Evolutionary conservation across 1,139 yeast species (phyloP), one percentile per base, ranked within the genome.

Genomic region (Scheffersomyces quercinus): DNA sequence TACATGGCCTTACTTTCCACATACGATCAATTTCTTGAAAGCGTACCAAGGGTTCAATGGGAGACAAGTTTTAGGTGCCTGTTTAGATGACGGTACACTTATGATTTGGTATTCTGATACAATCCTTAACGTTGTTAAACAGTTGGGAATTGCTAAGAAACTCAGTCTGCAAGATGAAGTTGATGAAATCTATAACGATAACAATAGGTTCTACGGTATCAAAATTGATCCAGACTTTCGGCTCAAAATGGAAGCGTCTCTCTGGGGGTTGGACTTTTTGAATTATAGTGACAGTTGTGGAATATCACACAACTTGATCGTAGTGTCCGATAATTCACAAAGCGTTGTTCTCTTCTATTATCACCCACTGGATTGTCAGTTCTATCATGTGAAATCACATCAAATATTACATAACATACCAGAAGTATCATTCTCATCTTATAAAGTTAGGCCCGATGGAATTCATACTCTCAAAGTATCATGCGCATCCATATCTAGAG

Each of bases 181-280:
- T 15, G 38, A 33, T 10, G 33, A 31, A 14, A 35, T 37, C n/a
- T 32, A 42, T 34, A 31, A 29, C 10, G 39, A 40, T 11, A 37
- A 29, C 15, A 48, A 42, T 26, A 41, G 53, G 11, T 52, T 54
- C 36, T 49, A 39, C 40, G 58, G 59, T 1, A 36, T 60, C n/a
- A 55, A 54, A 31, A 48, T 64, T 1, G 50, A 55, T 8, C 75
- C 83, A 0, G 71, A 66, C 40, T 64, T 67, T 38, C 62, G 60
- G 15, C 41, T 82, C 5, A 65, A 67, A 29, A 50, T 74, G 44
- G 66, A 65, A 29, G 61, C 78, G 1, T 82, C 88, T 0, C 79
- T 77, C 0, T 85, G 93, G 93, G 90, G 90, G 0, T 56, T 82
- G 15, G 88, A 81, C 52, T 61, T 69, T 38, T 40, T 53, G 26